Percentiles rank a stretch among this genome's conserved stretches.
These are phyloP conservation scores for Lithospermum erythrorhizon DNA, from an alignment of 257 asterid genomes.

Conservation along the genomic window DNA sequence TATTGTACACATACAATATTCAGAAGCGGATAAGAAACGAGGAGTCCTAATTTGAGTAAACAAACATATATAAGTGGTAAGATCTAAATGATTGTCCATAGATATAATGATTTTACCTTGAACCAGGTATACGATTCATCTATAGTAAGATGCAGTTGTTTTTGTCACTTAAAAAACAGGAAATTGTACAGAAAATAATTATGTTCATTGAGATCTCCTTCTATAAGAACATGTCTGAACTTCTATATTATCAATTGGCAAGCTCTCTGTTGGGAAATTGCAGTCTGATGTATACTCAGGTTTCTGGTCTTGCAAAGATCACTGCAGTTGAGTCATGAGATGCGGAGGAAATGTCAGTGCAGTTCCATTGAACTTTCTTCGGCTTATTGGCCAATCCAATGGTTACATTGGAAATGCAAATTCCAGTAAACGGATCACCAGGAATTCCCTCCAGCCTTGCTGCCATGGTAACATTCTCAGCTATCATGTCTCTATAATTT, in stretches of 20 bases:
- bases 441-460: slow-evolving; percentile 47
- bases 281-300: slow-evolving; percentile 24
- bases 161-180: not conserved
- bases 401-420: slow-evolving; percentile 71
- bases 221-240: slow-evolving; percentile 45
- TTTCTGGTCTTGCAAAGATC: slow-evolving; percentile 34
- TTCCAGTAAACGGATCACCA: slow-evolving; percentile 50
- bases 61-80: not conserved
- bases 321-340: slow-evolving; percentile 76
- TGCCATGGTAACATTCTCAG: slow-evolving; percentile 85
- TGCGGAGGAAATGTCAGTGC: slow-evolving; percentile 67
- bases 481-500: slow-evolving; percentile 67
- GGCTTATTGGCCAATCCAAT: slow-evolving; percentile 47
- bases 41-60: not conserved
- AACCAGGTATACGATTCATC: not conserved
- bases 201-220: slow-evolving; percentile 24
- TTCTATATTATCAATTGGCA: slow-evolving; percentile 44
- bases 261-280: slow-evolving; percentile 44
- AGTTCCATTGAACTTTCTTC: slow-evolving; percentile 71
- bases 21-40: not conserved
- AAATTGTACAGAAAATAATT: not conserved
- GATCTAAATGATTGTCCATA: not conserved
- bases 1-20: no score
- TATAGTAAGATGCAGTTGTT: not conserved
- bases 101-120: no score